Evolutionary conservation across 2,329 filamentous ascomycete species (phyloP), one percentile per base, ranked within the genome.

Genomic region (Graphilbum ipis-grandicollis): DNA sequence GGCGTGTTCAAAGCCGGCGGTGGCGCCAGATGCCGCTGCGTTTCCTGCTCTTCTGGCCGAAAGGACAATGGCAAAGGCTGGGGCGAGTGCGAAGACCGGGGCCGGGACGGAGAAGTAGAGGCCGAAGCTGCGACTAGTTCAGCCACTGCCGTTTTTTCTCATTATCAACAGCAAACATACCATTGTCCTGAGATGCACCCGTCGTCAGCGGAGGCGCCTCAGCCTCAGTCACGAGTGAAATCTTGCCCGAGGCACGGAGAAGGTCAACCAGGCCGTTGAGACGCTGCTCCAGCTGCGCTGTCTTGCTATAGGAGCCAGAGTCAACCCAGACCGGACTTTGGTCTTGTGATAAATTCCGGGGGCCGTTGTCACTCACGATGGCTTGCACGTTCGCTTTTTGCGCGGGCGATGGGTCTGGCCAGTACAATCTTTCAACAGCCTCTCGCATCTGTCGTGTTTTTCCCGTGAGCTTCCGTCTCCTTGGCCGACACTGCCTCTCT

Each of bases 331-430:
- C 23, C 23, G 23, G 23, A 25, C 8, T 25, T 25, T 25, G 23
- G 12, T 8, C 8, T 25, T 7, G 12, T 25, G 23, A 8, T 7
- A 12, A 25, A 25, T 25, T 12, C 12, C 23, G 8, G 23, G 23
- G 14, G 26, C 26, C 26, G 9, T 26, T 13, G 3, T 8, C 17
- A 58, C 64, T 56, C 51, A 68, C 65, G 64, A 68, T 23, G 62
- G 60, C 40, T 62, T 66, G 25, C 52, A 53, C 23, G 62, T 58
- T 44, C 65, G 55, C 52, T 68, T 68, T 49, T 68, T 68, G 22
- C 65, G 56, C 4, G 62, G 62, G 19, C 56, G 58, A 44, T 65
- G 64, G 19, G 65, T 48, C 44, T 68, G 64, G 10, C 52, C 53
- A 0, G 54, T 50, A 41, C 65, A 68, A 25, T 60, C 56, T 42